Conservation (phyloP, 345 rosid species). For the Eucalyptus coolabah region DNA sequence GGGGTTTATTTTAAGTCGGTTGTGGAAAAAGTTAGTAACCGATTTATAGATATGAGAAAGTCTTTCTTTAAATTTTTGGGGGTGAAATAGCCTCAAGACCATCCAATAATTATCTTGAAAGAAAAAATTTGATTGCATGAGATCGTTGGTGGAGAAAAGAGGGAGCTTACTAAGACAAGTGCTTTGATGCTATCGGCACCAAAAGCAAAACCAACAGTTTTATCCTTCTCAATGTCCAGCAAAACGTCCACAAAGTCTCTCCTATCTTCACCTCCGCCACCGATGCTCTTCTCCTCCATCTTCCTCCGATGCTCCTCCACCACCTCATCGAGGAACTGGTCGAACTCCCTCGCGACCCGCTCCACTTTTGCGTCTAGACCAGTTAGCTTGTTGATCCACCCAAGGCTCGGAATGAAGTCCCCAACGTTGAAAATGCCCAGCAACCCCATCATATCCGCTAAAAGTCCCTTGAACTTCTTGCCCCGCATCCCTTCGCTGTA, state of each 20-base stretch:
- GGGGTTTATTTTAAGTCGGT: too few relatives aligned
- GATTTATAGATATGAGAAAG: too few relatives aligned
- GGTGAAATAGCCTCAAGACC: too few relatives aligned
- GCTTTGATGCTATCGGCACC: conserved; percentile 9
- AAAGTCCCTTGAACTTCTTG: conserved; percentile 6
- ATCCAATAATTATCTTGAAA: too few relatives aligned
- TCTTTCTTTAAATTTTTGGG: too few relatives aligned
- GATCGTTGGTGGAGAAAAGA: neutral
- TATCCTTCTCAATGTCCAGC: conserved; percentile 4
- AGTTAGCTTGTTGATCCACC: conserved; percentile 21
- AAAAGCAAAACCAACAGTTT: neutral
- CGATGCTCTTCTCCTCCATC: neutral
- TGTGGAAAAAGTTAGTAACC: too few relatives aligned
- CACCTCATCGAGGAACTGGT: conserved; percentile 3
- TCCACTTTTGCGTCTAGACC: conserved; percentile 7
- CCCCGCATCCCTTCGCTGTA: conserved; percentile 14
- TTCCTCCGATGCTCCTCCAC: neutral
- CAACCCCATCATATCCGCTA: conserved; percentile 5
- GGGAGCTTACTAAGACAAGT: conserved; percentile 3
- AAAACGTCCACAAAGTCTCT: conserved; percentile 16
- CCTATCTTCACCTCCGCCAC: neutral
- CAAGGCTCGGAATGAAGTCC: conserved; percentile 43
- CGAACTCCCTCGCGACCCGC: conserved; percentile 3
- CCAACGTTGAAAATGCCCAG: conserved; percentile 26
- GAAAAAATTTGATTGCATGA: neutral